phyloP scores from a whole-genome alignment of 441 rosid genomes.

The Pelargonium cotyledonis region DNA sequence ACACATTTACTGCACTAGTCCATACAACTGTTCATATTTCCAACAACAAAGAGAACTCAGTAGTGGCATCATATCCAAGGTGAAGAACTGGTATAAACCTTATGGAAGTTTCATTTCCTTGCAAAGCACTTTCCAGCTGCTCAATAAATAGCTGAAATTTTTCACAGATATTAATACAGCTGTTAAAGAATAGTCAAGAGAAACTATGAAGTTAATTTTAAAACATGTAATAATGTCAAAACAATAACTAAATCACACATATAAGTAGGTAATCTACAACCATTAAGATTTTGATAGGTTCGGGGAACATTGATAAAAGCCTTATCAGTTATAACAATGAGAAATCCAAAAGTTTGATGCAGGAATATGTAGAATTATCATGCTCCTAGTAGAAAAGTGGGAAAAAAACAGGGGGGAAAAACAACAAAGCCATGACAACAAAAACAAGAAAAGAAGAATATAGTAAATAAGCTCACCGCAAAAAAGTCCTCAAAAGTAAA shows the following conservation, averaged over 20 bases:
- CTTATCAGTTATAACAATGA: too few species aligned
- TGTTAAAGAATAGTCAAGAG: background rate
- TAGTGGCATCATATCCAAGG: background rate
- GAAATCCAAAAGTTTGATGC: too few species aligned
- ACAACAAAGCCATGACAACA: background rate
- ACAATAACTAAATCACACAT: too few species aligned
- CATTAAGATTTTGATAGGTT: too few species aligned
- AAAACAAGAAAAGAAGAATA: slow-evolving; percentile 3
- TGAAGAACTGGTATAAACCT: slow-evolving; percentile 36
- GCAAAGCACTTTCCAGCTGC: slow-evolving; percentile 79
- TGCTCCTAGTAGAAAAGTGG: background rate
- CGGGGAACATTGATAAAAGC: too few species aligned
- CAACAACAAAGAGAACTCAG: slow-evolving; percentile 8
- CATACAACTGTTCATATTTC: background rate
- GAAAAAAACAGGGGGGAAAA: background rate
- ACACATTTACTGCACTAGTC: slow-evolving; percentile 16
- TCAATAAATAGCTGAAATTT: slow-evolving; percentile 73
- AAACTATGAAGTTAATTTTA: too few species aligned
- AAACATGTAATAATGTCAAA: too few species aligned
- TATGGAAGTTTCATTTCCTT: slow-evolving; percentile 63
- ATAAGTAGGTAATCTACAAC: too few species aligned
- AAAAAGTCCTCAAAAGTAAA: slow-evolving; percentile 95
- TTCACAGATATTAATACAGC: slow-evolving; percentile 11
- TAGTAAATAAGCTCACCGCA: slow-evolving; percentile 39
- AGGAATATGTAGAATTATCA: too few species aligned